Evolutionary conservation across 139 green algal genomes (phyloP), one percentile per base, ranked within the genome.

Genomic region (Tetratostichococcus sp.): DNA sequence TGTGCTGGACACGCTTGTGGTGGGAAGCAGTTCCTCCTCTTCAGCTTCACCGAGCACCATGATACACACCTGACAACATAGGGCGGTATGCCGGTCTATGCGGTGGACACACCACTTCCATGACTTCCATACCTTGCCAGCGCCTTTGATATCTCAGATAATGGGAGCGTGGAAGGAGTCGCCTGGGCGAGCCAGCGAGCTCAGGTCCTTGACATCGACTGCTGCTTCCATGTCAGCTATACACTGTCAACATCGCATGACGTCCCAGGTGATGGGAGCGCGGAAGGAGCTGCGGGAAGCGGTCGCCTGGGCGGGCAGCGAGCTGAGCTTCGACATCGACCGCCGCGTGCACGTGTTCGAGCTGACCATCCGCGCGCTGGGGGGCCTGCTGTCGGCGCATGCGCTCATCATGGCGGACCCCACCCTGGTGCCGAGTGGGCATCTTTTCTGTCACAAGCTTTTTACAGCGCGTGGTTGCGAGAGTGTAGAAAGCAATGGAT

Each of bases 291-390:
- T 94, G 32, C 30, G 35, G 35, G 30, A 78, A 0, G 88, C 86
- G 2, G 68, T 93, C 34, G 35, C 78, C 21, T 87, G 83, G 71
- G 62, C 94, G 57, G 65, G 73, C 1, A 2, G 65, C 14, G 72
- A 85, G 22, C 71, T 89, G 14, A 74, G 31, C 30, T 92, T 95
- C 80, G 85, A 90, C 65, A 79, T 90, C 3, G 84, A 89, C 25
- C 72, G 28, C 0, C 71, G 82, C 14, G 79, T 89, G 57, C 85
- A 88, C 58, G 83, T 89, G 16, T 92, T 92, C 82, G 87, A 92
- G 67, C 65, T 89, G 59, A 94, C 87, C 65, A 94, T 94, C 59
- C 70, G 87, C 11, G 86, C 84, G 0, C 74, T 91, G 39, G 87
- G 76, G 30, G 83, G 83, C 35, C 75, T 92, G 39, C 81, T 91